Conservation (phyloP, 495 filamentous ascomycete species). For the Rhizodiscina lignyota region DNA sequence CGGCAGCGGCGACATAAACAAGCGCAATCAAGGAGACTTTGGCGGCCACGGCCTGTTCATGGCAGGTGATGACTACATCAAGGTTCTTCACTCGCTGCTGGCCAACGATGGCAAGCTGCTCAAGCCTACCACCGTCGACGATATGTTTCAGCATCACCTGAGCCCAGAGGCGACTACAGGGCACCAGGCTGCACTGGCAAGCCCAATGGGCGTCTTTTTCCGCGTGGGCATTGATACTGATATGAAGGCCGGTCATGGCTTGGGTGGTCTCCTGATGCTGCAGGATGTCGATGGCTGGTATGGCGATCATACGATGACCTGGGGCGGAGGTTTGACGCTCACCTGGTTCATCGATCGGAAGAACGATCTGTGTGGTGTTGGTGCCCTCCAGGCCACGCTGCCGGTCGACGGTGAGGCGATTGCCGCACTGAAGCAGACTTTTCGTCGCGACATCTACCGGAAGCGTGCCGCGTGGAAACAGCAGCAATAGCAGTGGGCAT, state of each 20-base stretch:
- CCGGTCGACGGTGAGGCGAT: conserved; percentile 19
- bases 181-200: conserved; percentile 8
- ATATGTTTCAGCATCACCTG: no score
- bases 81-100: no score
- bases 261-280: conserved; percentile 17
- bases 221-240: conserved; percentile 14
- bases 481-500: conserved; percentile 1
- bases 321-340: conserved; percentile 24
- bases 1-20: conserved; percentile 5
- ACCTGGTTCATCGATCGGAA: conserved; percentile 31
- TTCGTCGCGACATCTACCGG: conserved; percentile 26
- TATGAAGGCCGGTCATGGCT: conserved; percentile 14
- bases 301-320: conserved; percentile 16
- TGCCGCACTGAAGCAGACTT: conserved; percentile 24
- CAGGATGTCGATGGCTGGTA: conserved; percentile 24
- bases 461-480: conserved; percentile 11
- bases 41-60: no score
- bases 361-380: conserved; percentile 28
- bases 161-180: no score
- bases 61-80: no score
- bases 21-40: no score
- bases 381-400: conserved; percentile 22
- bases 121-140: no score
- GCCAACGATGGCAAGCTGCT: no score
- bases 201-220: conserved; percentile 16